Evolutionary conservation across 768 basidiomycete species (phyloP).

Genomic region (Agaricus blazei): DNA sequence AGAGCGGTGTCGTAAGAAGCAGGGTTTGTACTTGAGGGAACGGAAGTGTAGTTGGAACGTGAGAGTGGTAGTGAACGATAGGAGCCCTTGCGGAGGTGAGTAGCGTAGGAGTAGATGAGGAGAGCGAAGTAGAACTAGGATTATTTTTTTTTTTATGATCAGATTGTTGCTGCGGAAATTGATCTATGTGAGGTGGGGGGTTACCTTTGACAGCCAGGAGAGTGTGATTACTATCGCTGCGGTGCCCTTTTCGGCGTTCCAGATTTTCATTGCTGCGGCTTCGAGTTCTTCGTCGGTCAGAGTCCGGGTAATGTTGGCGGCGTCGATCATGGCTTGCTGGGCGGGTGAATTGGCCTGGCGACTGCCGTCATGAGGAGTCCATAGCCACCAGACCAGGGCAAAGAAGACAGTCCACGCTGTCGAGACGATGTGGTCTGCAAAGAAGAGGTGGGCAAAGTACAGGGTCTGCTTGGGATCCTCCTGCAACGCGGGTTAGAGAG

Average conservation of each 20-base stretch:
- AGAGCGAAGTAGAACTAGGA: conserved; percentile 85
- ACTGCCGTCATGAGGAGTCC: conserved; percentile 87
- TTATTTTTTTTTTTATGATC: not conserved
- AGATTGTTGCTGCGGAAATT: not conserved
- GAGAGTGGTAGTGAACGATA: conserved; percentile 75
- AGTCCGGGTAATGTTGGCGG: conserved; percentile 41
- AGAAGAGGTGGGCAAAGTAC: conserved; percentile 89
- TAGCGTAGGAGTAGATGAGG: conserved; percentile 88
- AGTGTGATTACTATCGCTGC: conserved; percentile 72
- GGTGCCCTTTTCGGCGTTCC: conserved; percentile 85
- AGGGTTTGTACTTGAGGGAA: conserved; percentile 21
- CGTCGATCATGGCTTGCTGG: conserved; percentile 78
- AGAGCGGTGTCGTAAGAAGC: conserved; percentile 30
- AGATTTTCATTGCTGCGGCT: conserved; percentile 72
- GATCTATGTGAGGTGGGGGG: conserved; percentile 16
- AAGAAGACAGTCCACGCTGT: conserved; percentile 94
- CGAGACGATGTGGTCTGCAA: conserved; percentile 85
- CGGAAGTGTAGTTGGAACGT: conserved; percentile 32
- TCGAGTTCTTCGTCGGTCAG: conserved; percentile 65
- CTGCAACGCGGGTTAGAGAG: conserved; percentile 36
- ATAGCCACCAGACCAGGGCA: conserved; percentile 84
- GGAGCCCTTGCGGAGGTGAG: conserved; percentile 86
- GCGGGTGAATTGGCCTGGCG: conserved; percentile 79
- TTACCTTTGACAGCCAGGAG: conserved; percentile 87
- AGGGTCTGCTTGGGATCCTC: conserved; percentile 84